These are phyloP conservation scores for Brassica incana DNA, from an alignment of 345 rosid species.

Conservation along the genomic window DNA sequence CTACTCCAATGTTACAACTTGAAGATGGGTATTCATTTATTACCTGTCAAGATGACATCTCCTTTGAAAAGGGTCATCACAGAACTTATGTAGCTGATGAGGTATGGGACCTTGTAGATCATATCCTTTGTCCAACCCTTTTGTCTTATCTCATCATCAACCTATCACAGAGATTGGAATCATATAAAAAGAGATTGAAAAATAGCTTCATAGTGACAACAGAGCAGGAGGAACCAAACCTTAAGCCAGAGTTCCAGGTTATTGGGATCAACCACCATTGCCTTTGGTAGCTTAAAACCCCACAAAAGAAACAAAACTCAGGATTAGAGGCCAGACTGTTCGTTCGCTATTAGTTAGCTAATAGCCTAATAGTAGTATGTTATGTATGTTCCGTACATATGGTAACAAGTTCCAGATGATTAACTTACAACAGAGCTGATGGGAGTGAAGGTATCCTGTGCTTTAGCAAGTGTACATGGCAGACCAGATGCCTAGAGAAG, in stretches of 20 bases:
- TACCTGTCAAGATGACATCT: conserved; percentile 91
- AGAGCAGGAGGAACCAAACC: conserved; percentile 22
- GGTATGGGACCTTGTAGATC: conserved; percentile 83
- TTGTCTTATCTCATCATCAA: conserved; percentile 74
- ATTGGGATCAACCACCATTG: conserved; percentile 66
- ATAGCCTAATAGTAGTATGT: background rate
- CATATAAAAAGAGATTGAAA: background rate
- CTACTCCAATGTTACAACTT: background rate
- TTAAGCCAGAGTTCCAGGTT: conserved; percentile 89
- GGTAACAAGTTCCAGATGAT: conserved; percentile 10
- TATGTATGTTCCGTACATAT: background rate
- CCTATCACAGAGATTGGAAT: conserved; percentile 39
- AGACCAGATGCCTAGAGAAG: conserved; percentile 78
- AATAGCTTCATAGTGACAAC: conserved; percentile 8
- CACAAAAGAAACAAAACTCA: background rate
- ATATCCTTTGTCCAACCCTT: conserved; percentile 82
- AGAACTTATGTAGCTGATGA: conserved; percentile 86
- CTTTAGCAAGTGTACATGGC: conserved; percentile 94
- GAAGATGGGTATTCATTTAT: background rate
- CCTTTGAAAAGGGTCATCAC: conserved; percentile 88
- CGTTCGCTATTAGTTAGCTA: background rate
- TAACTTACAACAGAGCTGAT: conserved; percentile 81
- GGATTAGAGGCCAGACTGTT: background rate
- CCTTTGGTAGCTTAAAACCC: conserved; percentile 60
- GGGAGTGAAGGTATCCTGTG: conserved; percentile 91